These are phyloP conservation scores for Trematosphaeria pertusa DNA, from an alignment of 2,329 filamentous ascomycete genomes.

Conservation along the genomic window DNA sequence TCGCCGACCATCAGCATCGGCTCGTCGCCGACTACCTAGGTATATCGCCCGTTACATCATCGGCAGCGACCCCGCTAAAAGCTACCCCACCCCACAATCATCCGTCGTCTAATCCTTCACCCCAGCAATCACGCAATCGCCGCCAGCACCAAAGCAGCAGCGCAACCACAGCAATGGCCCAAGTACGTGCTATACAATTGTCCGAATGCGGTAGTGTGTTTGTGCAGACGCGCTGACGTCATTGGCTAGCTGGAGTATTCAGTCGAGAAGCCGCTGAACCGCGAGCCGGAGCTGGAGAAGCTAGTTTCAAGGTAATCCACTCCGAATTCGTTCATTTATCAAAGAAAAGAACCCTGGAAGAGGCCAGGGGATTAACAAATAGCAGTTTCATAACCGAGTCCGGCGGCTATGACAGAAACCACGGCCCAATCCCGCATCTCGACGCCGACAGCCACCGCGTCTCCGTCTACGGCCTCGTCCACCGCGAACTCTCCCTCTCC, in stretches of 20 bases:
- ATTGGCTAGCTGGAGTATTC: conserved; percentile 48
- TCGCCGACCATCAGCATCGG: neutral
- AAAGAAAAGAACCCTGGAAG: too few relatives aligned
- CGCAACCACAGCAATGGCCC: conserved; percentile 7
- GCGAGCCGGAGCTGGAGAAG: conserved; percentile 54
- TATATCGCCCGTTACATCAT: too few relatives aligned
- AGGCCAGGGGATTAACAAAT: neutral
- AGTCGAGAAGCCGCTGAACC: conserved; percentile 56
- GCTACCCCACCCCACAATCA: too few relatives aligned
- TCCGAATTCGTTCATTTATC: neutral
- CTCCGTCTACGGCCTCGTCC: conserved; percentile 58
- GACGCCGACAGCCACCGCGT: conserved; percentile 51
- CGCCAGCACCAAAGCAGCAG: neutral
- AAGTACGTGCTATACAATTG: conserved; percentile 1
- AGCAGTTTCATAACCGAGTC: conserved; percentile 56
- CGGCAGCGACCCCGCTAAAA: too few relatives aligned
- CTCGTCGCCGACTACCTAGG: too few relatives aligned
- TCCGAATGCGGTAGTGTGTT: conserved; percentile 4
- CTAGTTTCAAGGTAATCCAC: conserved; percentile 52
- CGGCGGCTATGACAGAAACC: conserved; percentile 65
- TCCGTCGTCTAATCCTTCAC: too few relatives aligned
- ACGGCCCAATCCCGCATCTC: conserved; percentile 60
- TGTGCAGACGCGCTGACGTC: conserved; percentile 18
- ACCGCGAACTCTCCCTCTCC: conserved; percentile 53
- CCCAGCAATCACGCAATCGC: neutral